These are phyloP conservation scores for Paxillus rubicundulus DNA, from an alignment of 768 basidiomycete species.

Conservation along the genomic window DNA sequence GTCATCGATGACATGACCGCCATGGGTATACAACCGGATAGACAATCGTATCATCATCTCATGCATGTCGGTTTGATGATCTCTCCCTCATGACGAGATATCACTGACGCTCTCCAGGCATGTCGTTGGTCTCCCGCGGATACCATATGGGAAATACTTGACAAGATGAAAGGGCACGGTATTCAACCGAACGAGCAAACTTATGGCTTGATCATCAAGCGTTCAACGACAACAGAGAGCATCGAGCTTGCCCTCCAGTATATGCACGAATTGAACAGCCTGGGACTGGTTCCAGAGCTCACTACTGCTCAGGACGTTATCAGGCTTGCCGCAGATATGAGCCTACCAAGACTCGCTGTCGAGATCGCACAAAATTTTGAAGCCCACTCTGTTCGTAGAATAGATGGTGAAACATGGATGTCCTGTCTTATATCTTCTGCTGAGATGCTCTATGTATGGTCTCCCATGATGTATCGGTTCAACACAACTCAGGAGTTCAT, in stretches of 20 bases:
- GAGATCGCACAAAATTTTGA: constrained; percentile 69
- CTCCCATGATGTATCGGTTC: not conserved
- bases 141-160: constrained; percentile 48
- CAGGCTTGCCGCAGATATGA: constrained; percentile 48
- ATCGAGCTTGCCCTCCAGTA: constrained; percentile 65
- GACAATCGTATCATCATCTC: constrained; percentile 55
- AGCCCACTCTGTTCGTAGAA: constrained; percentile 45
- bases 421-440: constrained; percentile 65
- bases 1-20: constrained; percentile 67
- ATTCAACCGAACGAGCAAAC: constrained; percentile 52
- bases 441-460: constrained; percentile 63
- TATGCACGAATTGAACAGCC: constrained; percentile 55
- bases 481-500: not conserved
- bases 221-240: constrained; percentile 45
- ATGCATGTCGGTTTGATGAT: constrained; percentile 47
- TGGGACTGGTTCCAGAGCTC: constrained; percentile 50
- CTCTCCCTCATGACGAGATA: not conserved
- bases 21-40: constrained; percentile 46
- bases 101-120: constrained; percentile 39
- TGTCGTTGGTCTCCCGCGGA: constrained; percentile 37
- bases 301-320: constrained; percentile 52
- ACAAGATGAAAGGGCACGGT: constrained; percentile 51
- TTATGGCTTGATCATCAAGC: constrained; percentile 52
- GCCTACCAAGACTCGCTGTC: constrained; percentile 64
- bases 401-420: constrained; percentile 60